A percentile compares a stretch with the other conserved stretches of the same genome.
These are phyloP conservation scores for Bolboschoenus planiculmis DNA, from an alignment of 176 grass and related monocot species.

Conservation along the genomic window DNA sequence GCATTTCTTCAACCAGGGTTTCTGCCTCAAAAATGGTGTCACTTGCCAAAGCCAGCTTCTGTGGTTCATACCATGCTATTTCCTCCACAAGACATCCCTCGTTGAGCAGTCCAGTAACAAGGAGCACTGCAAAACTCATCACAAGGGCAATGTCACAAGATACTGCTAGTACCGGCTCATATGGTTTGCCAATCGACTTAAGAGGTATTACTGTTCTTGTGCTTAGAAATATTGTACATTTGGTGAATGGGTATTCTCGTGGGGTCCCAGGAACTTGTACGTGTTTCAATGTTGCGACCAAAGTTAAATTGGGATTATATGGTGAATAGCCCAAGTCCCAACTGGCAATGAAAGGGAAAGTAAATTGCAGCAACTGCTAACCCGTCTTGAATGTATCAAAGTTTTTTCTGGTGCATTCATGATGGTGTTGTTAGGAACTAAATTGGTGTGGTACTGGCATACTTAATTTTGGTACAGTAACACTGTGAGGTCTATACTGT, in stretches of 20 bases:
- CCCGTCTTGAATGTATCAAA: background rate
- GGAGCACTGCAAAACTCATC: conserved; percentile 24
- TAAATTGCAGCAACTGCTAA: background rate
- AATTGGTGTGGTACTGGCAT: background rate
- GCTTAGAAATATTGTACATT: background rate
- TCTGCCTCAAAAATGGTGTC: conserved; percentile 19
- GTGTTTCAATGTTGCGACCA: background rate
- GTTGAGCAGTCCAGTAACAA: conserved; percentile 7
- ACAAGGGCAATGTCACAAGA: conserved; percentile 55
- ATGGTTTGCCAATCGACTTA: conserved; percentile 76
- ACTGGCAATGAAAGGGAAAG: background rate
- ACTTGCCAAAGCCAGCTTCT: conserved; percentile 22
- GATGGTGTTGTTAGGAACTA: background rate
- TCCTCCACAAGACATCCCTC: conserved; percentile 3
- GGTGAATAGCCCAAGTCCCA: background rate
- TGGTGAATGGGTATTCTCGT: background rate
- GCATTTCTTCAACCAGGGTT: conserved; percentile 28
- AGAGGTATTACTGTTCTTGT: conserved; percentile 34
- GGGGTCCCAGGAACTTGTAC: no score
- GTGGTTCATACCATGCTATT: conserved; percentile 19
- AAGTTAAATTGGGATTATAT: background rate
- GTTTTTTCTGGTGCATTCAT: background rate
- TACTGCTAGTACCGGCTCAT: conserved; percentile 23
- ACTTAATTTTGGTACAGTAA: background rate
- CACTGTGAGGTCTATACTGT: background rate